phyloP scores from a whole-genome alignment of 1,284 basidiomycete genomes.

The Sporisorium graminicola region DNA sequence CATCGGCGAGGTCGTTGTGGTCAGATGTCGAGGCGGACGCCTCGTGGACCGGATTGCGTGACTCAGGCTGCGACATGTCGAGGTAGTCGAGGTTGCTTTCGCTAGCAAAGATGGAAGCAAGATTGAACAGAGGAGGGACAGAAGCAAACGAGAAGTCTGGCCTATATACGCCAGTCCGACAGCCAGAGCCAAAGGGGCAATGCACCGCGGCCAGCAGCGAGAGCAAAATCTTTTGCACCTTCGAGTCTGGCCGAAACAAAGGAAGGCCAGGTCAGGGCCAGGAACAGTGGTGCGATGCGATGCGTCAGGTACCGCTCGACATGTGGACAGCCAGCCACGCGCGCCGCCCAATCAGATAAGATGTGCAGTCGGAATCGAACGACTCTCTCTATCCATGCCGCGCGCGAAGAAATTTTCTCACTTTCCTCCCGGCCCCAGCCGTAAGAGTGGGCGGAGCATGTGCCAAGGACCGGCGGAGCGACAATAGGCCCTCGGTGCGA shows the following conservation, averaged over 20 bases:
- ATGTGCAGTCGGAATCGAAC: conserved; percentile 17
- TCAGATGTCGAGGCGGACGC: background rate
- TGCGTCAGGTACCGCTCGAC: background rate
- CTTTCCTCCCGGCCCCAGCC: background rate
- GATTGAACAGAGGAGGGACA: background rate
- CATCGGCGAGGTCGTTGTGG: background rate
- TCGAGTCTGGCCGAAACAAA: background rate
- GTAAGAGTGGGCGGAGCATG: background rate
- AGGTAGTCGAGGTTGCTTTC: too few relatives aligned
- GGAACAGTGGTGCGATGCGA: too few relatives aligned
- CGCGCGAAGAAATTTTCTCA: background rate
- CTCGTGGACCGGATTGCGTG: background rate
- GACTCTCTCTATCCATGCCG: too few relatives aligned
- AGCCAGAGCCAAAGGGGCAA: background rate
- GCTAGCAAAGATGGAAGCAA: too few relatives aligned
- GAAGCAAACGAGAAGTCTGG: background rate
- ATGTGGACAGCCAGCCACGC: background rate
- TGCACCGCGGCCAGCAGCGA: background rate
- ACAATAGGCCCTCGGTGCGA: background rate
- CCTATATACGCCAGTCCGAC: background rate
- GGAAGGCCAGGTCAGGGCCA: background rate
- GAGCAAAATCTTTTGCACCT: background rate
- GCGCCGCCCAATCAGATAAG: conserved; percentile 34
- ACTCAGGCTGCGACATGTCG: background rate
- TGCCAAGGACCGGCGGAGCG: background rate